Conservation (phyloP, 177 flowering plant genomes). For the Vitis hybrid region DNA sequence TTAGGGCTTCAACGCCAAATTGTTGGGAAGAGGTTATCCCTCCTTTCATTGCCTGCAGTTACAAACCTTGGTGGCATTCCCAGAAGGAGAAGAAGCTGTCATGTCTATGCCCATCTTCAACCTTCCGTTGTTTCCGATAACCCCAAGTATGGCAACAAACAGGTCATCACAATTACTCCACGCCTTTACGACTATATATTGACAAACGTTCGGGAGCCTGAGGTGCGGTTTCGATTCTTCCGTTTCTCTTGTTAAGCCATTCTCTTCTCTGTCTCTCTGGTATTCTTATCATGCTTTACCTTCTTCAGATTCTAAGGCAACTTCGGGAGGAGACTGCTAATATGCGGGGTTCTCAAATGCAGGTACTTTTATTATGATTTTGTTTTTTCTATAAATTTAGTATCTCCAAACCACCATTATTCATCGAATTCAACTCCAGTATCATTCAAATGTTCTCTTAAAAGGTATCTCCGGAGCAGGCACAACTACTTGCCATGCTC, state of each 20-base stretch:
- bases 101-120: no score
- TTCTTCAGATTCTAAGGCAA: constrained; percentile 38
- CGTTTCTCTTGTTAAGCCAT: not conserved
- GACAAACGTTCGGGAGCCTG: constrained; percentile 75
- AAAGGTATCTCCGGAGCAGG: constrained; percentile 97
- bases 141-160: constrained; percentile 62
- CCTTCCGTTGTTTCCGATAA: constrained; percentile 42
- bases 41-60: no score
- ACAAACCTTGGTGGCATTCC: no score
- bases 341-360: constrained; percentile 73
- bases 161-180: constrained; percentile 71
- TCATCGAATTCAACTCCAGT: not conserved
- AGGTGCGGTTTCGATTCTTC: constrained; percentile 30
- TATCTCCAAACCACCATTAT: not conserved
- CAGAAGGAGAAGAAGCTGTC: no score
- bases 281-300: not conserved
- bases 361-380: constrained; percentile 30
- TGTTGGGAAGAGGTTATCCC: no score
- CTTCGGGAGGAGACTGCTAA: constrained; percentile 67
- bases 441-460: constrained; percentile 1
- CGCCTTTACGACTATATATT: constrained; percentile 73
- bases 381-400: not conserved
- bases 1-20: no score
- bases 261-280: not conserved
- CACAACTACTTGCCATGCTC: constrained; percentile 91